Conservation (phyloP, 192 early-diverging fungal genomes). For the Podila minutissima region DNA sequence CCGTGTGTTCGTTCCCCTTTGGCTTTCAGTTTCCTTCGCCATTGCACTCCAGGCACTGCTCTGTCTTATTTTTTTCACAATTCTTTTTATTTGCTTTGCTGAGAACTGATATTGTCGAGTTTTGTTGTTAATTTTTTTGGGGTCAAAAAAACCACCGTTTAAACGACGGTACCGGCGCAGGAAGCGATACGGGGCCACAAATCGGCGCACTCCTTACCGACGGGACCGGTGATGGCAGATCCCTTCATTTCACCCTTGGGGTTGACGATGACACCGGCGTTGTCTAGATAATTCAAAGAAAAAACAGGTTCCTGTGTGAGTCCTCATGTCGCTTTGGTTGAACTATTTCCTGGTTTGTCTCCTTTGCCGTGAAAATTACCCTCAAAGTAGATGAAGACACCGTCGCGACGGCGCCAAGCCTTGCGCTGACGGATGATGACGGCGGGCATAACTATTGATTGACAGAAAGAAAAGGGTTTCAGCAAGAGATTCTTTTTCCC, state of each 20-base stretch:
- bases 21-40: no score
- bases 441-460: slow-evolving; percentile 89
- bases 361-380: slow-evolving; percentile 43
- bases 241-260: slow-evolving; percentile 99
- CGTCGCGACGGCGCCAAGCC: slow-evolving; percentile 98
- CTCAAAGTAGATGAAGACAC: slow-evolving; percentile 99
- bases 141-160: background rate
- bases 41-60: no score
- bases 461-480: background rate
- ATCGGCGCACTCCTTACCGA: slow-evolving; percentile 99
- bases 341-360: no score
- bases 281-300: slow-evolving; percentile 69
- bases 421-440: slow-evolving; percentile 99
- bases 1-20: no score
- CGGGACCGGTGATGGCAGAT: slow-evolving; percentile 99
- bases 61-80: no score
- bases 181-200: slow-evolving; percentile 99
- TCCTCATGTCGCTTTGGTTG: no score
- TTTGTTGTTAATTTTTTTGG: no score
- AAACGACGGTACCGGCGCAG: slow-evolving; percentile 82
- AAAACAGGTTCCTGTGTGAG: background rate
- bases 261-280: slow-evolving; percentile 99
- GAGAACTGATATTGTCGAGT: no score
- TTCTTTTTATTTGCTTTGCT: no score
- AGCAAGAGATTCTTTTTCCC: no score